phyloP scores from a whole-genome alignment of 2,329 filamentous ascomycete species.

The Fusarium palustre region DNA sequence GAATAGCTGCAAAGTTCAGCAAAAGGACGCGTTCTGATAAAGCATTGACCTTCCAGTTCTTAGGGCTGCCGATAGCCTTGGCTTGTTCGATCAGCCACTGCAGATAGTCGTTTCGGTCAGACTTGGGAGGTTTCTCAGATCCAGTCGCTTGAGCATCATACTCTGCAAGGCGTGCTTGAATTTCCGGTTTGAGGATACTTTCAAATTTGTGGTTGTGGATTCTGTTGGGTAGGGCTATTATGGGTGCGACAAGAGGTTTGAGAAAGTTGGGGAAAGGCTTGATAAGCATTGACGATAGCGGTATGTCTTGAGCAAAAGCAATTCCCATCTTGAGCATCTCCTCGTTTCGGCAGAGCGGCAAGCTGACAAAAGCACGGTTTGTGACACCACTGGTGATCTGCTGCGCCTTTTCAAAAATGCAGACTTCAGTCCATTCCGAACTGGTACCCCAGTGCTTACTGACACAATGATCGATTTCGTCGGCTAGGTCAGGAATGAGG shows the following conservation, averaged over 20 bases:
- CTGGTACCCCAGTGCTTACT: background rate
- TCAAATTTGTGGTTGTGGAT: constrained; percentile 13
- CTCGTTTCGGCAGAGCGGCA: constrained; percentile 4
- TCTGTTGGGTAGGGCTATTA: background rate
- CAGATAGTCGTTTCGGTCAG: background rate
- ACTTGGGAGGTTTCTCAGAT: background rate
- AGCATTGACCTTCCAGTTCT: constrained; percentile 9
- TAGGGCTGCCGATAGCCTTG: constrained; percentile 4
- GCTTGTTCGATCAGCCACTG: constrained; percentile 16
- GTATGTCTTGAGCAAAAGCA: constrained; percentile 12
- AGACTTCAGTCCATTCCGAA: constrained; percentile 1
- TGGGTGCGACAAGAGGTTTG: constrained; percentile 8
- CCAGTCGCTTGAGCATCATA: background rate
- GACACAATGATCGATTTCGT: constrained; percentile 4
- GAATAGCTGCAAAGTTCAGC: constrained; percentile 14
- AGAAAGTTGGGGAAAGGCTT: background rate
- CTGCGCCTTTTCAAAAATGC: background rate
- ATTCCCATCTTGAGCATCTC: constrained; percentile 2
- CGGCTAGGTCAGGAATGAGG: constrained; percentile 5
- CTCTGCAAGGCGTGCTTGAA: background rate
- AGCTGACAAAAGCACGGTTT: constrained; percentile 1
- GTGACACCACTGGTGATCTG: constrained; percentile 4
- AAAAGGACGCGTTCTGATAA: constrained; percentile 9
- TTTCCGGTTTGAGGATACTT: constrained; percentile 5
- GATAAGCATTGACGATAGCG: background rate